phyloP scores from a whole-genome alignment of 139 green algal species.

The Chlamydomonas sp. region DNA sequence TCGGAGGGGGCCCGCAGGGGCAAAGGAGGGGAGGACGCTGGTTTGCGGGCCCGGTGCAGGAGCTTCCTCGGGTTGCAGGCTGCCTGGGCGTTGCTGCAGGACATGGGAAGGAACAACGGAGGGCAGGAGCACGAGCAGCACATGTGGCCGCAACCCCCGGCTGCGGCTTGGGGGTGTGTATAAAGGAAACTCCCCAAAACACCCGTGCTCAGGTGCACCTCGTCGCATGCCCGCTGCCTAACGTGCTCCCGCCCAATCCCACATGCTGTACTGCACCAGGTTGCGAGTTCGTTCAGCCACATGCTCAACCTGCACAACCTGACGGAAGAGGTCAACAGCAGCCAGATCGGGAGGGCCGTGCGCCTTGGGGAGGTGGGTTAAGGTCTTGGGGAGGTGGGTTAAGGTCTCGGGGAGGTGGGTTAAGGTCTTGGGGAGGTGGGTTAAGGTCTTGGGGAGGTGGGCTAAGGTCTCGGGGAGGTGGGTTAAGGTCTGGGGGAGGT shows the following conservation, averaged over 20 bases:
- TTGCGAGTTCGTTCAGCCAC: constrained; percentile 86
- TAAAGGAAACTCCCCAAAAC: background rate
- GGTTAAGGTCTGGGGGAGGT: constrained; percentile 65
- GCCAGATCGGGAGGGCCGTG: constrained; percentile 72
- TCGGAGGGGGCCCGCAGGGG: no score
- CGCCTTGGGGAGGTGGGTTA: constrained; percentile 75
- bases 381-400: background rate
- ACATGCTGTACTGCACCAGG: constrained; percentile 51
- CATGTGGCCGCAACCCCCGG: no score
- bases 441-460: background rate
- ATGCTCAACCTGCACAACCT: constrained; percentile 96
- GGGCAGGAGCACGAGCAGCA: no score
- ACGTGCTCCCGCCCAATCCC: background rate
- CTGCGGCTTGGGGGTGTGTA: background rate
- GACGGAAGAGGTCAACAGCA: constrained; percentile 80
- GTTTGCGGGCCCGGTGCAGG: background rate
- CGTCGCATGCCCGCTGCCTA: background rate
- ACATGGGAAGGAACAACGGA: no score
- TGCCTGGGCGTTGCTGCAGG: no score
- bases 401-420: background rate
- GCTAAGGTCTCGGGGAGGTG: background rate
- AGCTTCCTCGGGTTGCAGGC: no score
- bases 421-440: background rate
- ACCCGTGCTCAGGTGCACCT: background rate
- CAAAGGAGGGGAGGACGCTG: background rate